These are phyloP conservation scores for Grammothele lineata DNA, from an alignment of 768 basidiomycete genomes.

Conservation along the genomic window DNA sequence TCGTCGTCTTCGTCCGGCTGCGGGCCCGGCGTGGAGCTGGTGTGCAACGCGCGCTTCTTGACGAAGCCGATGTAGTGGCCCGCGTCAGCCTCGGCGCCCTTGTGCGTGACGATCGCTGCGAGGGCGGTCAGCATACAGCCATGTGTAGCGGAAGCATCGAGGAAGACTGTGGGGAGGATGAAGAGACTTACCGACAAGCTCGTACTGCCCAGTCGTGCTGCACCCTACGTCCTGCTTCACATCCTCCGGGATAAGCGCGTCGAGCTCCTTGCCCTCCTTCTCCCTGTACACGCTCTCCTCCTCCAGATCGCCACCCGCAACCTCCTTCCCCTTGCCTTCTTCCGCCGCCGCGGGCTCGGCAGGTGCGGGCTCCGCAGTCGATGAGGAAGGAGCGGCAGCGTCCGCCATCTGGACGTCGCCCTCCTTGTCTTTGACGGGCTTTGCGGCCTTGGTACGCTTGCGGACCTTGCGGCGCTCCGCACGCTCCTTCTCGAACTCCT, in stretches of 20 bases:
- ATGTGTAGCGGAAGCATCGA: not conserved
- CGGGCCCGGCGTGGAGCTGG: not conserved
- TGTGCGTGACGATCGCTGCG: conserved; percentile 91
- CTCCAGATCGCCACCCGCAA: conserved; percentile 45
- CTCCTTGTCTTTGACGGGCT: conserved; percentile 13
- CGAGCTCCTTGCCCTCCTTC: conserved; percentile 63
- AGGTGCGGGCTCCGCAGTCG: conserved; percentile 19
- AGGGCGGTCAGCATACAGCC: not conserved
- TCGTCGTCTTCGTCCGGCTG: conserved; percentile 56
- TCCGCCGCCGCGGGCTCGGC: conserved; percentile 17
- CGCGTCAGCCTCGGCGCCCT: conserved; percentile 90
- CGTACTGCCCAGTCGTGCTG: conserved; percentile 82
- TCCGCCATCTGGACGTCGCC: conserved; percentile 51
- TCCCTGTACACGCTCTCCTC: conserved; percentile 62
- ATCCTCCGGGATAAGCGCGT: conserved; percentile 56
- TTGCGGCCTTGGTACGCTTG: conserved; percentile 60
- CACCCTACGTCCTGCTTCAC: conserved; percentile 66
- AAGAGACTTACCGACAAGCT: conserved; percentile 71
- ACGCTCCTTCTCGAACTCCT: conserved; percentile 81
- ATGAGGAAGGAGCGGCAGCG: conserved; percentile 14
- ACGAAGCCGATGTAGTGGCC: conserved; percentile 96
- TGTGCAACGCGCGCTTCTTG: conserved; percentile 68
- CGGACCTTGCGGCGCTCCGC: conserved; percentile 78
- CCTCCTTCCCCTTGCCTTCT: conserved; percentile 24
- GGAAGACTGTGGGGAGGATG: too few species aligned